Percentiles rank a stretch among this genome's conserved stretches.
Conservation (phyloP, 805 yeast species). For the Candida ponderosae region DNA sequence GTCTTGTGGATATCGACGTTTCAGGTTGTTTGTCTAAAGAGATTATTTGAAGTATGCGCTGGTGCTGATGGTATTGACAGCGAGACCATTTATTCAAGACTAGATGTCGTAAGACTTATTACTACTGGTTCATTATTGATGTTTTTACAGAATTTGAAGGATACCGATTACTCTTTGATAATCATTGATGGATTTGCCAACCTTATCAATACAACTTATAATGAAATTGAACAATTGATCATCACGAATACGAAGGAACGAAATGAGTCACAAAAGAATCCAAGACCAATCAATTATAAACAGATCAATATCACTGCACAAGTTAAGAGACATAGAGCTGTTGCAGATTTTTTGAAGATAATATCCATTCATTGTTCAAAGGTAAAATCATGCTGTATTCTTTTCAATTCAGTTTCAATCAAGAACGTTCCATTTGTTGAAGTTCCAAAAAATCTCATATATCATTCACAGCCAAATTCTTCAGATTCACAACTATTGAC, state of each 20-base stretch:
- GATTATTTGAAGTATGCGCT: background rate
- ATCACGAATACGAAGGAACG: background rate
- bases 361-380: conserved; percentile 9
- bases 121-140: conserved; percentile 7
- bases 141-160: conserved; percentile 6
- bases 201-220: conserved; percentile 6
- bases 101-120: conserved; percentile 3
- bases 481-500: too few relatives aligned
- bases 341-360: conserved; percentile 10
- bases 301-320: conserved; percentile 1
- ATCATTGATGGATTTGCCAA: conserved; percentile 17
- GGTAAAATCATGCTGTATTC: conserved; percentile 8
- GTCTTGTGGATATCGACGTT: conserved; percentile 18
- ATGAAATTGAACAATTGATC: conserved; percentile 5
- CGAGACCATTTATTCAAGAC: background rate
- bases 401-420: conserved; percentile 11
- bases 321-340: conserved; percentile 4
- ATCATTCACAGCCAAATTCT: too few relatives aligned
- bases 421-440: conserved; percentile 16
- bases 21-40: conserved; percentile 5
- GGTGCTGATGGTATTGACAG: background rate
- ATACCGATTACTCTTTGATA: conserved; percentile 6
- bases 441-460: conserved; percentile 1
- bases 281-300: conserved; percentile 1
- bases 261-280: background rate